Conservation (phyloP, 1,284 basidiomycete species). For the Microbotryum silenes-acaulis region DNA sequence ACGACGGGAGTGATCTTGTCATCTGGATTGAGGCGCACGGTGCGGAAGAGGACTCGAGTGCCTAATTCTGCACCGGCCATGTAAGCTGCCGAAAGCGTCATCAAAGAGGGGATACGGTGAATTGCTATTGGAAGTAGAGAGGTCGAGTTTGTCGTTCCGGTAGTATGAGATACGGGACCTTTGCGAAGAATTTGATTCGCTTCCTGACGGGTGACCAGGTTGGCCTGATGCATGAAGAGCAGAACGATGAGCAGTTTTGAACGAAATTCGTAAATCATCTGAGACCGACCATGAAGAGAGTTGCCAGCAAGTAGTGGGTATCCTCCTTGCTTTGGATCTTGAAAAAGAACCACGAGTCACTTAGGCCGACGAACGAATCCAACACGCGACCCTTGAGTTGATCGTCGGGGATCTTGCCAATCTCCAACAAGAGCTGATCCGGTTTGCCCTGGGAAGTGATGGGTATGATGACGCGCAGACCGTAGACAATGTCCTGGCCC, state of each 20-base stretch:
- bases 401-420: constrained; percentile 8
- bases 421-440: neutral
- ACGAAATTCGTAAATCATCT: neutral
- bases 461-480: constrained; percentile 1
- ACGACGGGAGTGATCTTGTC: neutral
- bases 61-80: constrained; percentile 1
- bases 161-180: neutral
- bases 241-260: too few relatives aligned
- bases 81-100: constrained; percentile 3
- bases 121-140: neutral
- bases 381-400: neutral
- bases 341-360: constrained; percentile 4
- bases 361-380: neutral
- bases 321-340: neutral
- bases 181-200: constrained; percentile 1
- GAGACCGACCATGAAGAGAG: constrained; percentile 2
- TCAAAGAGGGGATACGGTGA: constrained; percentile 3
- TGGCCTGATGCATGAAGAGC: neutral
- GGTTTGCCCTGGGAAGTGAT: neutral
- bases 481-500: constrained; percentile 3
- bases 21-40: neutral
- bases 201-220: constrained; percentile 5
- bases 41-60: constrained; percentile 1
- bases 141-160: neutral
- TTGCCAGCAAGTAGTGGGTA: neutral